Evolutionary conservation across 2,329 filamentous ascomycete species (phyloP).

Genomic region (Hypoxylon sp.): DNA sequence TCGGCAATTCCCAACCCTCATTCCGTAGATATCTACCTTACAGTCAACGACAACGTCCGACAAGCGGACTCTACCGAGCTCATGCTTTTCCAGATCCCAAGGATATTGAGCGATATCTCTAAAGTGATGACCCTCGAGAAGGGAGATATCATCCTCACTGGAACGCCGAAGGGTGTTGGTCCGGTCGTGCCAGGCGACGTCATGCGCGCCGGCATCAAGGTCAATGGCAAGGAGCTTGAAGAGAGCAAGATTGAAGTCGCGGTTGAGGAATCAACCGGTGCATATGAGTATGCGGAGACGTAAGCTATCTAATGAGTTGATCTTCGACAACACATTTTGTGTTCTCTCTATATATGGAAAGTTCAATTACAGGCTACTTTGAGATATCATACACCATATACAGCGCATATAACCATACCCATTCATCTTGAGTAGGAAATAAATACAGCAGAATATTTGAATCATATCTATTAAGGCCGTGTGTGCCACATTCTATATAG

Average conservation of each 20-base stretch:
- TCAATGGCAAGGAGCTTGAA: slow-evolving; percentile 85
- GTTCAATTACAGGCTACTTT: slow-evolving; percentile 5
- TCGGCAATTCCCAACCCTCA: slow-evolving; percentile 87
- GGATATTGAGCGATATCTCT: slow-evolving; percentile 90
- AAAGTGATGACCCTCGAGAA: slow-evolving; percentile 94
- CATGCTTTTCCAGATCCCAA: slow-evolving; percentile 93
- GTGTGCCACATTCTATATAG: slow-evolving; percentile 4
- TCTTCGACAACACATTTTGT: slow-evolving; percentile 7
- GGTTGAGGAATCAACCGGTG: slow-evolving; percentile 83
- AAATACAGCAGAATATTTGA: not conserved
- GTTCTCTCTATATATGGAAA: slow-evolving; percentile 22
- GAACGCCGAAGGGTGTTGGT: slow-evolving; percentile 96
- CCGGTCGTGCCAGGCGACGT: slow-evolving; percentile 87
- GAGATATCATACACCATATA: slow-evolving; percentile 4
- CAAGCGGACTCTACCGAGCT: slow-evolving; percentile 92
- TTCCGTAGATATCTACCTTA: slow-evolving; percentile 86
- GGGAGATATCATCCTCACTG: slow-evolving; percentile 95
- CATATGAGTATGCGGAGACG: slow-evolving; percentile 84
- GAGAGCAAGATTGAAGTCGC: slow-evolving; percentile 87
- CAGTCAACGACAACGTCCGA: slow-evolving; percentile 82
- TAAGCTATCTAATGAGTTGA: slow-evolving; percentile 55
- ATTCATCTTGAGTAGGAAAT: not conserved
- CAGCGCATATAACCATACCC: not conserved
- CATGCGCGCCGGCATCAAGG: slow-evolving; percentile 85
- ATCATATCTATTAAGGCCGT: slow-evolving; percentile 16